Base-by-base conservation (phyloP, 352 stramenopile species). In the Pythium grandisporangium region DNA sequence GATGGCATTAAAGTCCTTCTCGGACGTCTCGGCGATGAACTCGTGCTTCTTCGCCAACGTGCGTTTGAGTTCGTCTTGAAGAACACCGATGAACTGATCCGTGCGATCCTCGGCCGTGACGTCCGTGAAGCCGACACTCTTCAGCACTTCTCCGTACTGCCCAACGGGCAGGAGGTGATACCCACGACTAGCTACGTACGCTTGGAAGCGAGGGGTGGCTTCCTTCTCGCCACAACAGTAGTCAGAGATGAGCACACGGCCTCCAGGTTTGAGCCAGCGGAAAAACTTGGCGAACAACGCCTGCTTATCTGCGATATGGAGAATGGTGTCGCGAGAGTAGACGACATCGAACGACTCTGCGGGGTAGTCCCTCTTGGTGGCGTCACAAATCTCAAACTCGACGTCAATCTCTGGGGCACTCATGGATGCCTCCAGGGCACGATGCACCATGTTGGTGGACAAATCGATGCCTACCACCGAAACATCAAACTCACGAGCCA, bases 401-500 rank as follows among this genome's bases (percentile, higher is more conserved):
- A 77, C 61, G 45, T 85, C 72, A 13, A 59, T 48, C 17, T 37
- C 61, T 5, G 67, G 8, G 32, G 76, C 54, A 11, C 55, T 40
- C 66, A 84, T 78, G 14, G 70, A 79, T 13, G 48, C 66, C 48
- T 85, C 72, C n/a, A 85, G 56, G 6, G 72, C 70, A 4, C 69
- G 69, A 37, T 85, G 67, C 21, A 85, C 64, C 72, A 85, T 85
- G 49, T 85, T 85, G 13, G 70, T 83, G n/a, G 72, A 85, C 14
- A 85, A 54, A 47, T 85, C 72, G 41, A 85, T 85, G 17, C 70
- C 72, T 11, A 85, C 61, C 8, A 85, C 72, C 1, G 83, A 75
- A 23, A 84, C 68, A 20, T 73, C 80, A 22, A 97, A 84, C 42
- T 93, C 74, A 32, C 94, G 93, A 11, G 84, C 84, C 53, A 96